Base-by-base conservation (phyloP, 2,329 filamentous ascomycete species). In the Massarina eburnea region DNA sequence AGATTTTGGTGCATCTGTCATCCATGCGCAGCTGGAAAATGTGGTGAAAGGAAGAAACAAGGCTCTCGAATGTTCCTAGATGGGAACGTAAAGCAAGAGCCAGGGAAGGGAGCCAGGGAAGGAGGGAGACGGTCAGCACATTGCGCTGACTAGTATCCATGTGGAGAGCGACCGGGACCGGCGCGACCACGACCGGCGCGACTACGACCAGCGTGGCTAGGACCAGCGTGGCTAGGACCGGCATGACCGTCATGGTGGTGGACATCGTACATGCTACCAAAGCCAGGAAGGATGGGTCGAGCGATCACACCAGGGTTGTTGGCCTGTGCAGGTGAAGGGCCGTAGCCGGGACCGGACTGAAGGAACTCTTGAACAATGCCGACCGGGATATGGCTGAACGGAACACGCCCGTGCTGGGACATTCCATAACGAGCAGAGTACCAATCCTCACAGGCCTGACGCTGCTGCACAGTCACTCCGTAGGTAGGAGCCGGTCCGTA, bases 361-460 rank as follows among this genome's bases (percentile, higher is more conserved):
- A 52, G 32, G 27, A 61, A 52, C 44, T 61, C 60, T 39, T 56
- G 52, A 1, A 47, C 43, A 22, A 61, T 43, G 15, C 56, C 54
- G 8, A 52, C 53, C 43, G 64, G 62, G 27, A 67, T 66, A 39
- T 54, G 54, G 22, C 61, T 49, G 49, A 65, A 67, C 8, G 56
- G 52, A 22, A 64, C 59, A 1, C 38, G 29, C 17, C 57, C 57
- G 24, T 51, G 44, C 22, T 49, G 51, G 27, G 55, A 53, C 15
- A 49, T 55, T n/a, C 59, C 58, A 36, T 48, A 54, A 39, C 42
- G 49, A 41, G 35, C 40, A 12, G 52, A 46, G 44, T 62, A 64
- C 54, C 55, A 59, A 19, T 48, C 33, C 53, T 66, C 63, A 30
- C 62, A 49, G 7, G 55, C 48, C 10, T 45, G 54, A 52, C 62